A percentile compares a stretch with the other conserved stretches of the same genome.
Conservation (phyloP, 768 basidiomycete species). For the Psilocybe tampanensis region DNA sequence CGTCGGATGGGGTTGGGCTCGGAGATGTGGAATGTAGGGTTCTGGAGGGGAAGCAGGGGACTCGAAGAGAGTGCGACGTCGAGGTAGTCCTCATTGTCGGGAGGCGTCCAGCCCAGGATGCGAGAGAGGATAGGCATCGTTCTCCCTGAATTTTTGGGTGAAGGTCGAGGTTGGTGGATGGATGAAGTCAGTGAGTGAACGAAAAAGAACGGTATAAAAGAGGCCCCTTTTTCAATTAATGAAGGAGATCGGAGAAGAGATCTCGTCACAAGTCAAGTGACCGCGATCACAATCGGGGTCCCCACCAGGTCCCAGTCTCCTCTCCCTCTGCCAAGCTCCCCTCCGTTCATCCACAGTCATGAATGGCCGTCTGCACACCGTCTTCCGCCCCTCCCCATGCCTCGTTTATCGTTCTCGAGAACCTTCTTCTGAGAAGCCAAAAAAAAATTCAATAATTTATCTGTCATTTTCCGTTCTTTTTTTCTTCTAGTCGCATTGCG, state of each 20-base stretch:
- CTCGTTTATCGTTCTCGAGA: too few species aligned
- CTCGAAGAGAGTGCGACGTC: constrained; percentile 20
- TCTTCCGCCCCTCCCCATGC: too few species aligned
- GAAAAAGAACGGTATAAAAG: neutral
- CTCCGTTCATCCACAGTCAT: neutral
- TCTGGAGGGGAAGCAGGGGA: constrained; percentile 19
- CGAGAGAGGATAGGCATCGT: constrained; percentile 23
- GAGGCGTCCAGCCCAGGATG: constrained; percentile 35
- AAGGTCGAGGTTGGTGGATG: constrained; percentile 6
- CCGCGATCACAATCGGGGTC: constrained; percentile 20
- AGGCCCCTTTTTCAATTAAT: constrained; percentile 14
- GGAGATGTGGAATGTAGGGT: constrained; percentile 26
- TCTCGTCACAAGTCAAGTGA: constrained; percentile 19
- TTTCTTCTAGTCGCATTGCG: too few species aligned
- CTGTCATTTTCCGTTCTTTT: too few species aligned
- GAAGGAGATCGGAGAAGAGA: constrained; percentile 12
- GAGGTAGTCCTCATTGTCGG: constrained; percentile 28
- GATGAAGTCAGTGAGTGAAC: neutral
- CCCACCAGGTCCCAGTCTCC: too few species aligned
- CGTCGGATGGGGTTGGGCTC: constrained; percentile 19
- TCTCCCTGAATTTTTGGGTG: neutral
- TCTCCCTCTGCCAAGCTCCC: constrained; percentile 6
- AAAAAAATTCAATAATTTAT: too few species aligned
- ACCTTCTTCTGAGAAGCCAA: too few species aligned
- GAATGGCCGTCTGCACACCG: too few species aligned